Base-by-base conservation (phyloP, 768 basidiomycete genomes). In the Tylopilus felleus region DNA sequence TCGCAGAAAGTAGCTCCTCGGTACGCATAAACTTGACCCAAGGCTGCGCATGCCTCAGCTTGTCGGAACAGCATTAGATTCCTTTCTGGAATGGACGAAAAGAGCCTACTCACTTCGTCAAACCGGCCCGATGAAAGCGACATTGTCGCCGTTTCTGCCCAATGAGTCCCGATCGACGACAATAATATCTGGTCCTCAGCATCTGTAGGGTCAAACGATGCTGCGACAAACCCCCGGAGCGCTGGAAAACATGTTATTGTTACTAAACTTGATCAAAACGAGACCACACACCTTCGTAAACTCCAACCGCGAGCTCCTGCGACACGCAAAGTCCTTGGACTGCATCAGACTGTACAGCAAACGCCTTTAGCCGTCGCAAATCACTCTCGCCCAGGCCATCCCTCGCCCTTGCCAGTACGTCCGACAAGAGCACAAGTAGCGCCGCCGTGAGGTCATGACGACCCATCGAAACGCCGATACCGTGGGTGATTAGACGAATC, bases 1-100 rank as follows among this genome's bases (percentile, higher is more conserved):
- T 61, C 7, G 80, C 68, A 6, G 65, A 57, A 4, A 81, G 68
- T 3, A 83, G 63, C 16, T 76, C 75, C 3, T 69, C 59, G 3
- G 68, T 61, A 6, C 71, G 64, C 60, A 86, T 75, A 60, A 79
- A 86, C 38, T 71, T 74, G 40, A 86, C 71, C 88, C 88, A 91
- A 14, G 57, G 58, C 0, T 39, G 53, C 5, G 31, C 56, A 47
- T 43, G 31, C 12, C n/a, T 53, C 45, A 55, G 56, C 64, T 66
- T 58, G 28, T 52, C 25, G 9, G 25, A n/a, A 21, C 38, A 25
- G 1, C 12, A 23, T 52, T 38, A 58, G 21, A 44, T 51, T 14
- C 38, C 4, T 33, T 50, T 38, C 41, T 2, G 4, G 8, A 8
- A 8, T 8, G 19, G 9, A 36, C 17, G 35, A 5, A 44, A 33